A percentile compares a stretch with the other conserved stretches of the same genome.
Evolutionary conservation across 2,329 filamentous ascomycete species (phyloP).

Genomic region (Pseudogymnoascus sp.): DNA sequence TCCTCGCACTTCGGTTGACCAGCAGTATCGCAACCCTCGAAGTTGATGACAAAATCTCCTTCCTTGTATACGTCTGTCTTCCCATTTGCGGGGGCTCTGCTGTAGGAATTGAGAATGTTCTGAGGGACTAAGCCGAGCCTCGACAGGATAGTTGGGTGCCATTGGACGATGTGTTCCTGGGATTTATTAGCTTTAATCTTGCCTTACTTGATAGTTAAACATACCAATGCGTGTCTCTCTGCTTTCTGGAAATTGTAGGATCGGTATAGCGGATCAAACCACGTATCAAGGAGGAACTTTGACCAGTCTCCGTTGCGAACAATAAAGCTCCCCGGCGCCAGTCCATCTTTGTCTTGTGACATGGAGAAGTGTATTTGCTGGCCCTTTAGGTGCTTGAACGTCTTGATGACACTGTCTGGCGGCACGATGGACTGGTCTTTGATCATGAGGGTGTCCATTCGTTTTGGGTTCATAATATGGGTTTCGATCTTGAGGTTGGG

Average conservation of each 20-base stretch:
- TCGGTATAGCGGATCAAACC: conserved; percentile 92
- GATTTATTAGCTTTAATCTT: conserved; percentile 5
- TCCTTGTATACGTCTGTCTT: conserved; percentile 59
- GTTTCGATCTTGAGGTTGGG: conserved; percentile 61
- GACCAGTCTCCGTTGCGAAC: conserved; percentile 83
- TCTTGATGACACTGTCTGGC: conserved; percentile 94
- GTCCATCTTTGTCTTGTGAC: conserved; percentile 74
- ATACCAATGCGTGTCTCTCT: conserved; percentile 81
- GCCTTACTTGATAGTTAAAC: conserved; percentile 24
- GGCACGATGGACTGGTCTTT: conserved; percentile 82
- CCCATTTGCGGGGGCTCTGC: conserved; percentile 39
- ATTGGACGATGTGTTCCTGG: conserved; percentile 83
- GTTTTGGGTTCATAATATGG: conserved; percentile 59
- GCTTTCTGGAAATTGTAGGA: conserved; percentile 96
- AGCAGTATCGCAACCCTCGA: conserved; percentile 61
- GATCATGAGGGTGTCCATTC: conserved; percentile 73
- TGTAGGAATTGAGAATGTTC: conserved; percentile 74
- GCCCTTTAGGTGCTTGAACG: conserved; percentile 73
- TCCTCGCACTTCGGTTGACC: conserved; percentile 58
- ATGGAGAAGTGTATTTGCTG: conserved; percentile 74
- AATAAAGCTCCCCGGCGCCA: conserved; percentile 72
- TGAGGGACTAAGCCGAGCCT: conserved; percentile 88
- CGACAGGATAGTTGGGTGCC: conserved; percentile 92
- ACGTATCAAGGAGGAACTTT: conserved; percentile 85
- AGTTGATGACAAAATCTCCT: conserved; percentile 77